Conservation (phyloP, 306 rosid genomes). For the Arachis hypogaea region DNA sequence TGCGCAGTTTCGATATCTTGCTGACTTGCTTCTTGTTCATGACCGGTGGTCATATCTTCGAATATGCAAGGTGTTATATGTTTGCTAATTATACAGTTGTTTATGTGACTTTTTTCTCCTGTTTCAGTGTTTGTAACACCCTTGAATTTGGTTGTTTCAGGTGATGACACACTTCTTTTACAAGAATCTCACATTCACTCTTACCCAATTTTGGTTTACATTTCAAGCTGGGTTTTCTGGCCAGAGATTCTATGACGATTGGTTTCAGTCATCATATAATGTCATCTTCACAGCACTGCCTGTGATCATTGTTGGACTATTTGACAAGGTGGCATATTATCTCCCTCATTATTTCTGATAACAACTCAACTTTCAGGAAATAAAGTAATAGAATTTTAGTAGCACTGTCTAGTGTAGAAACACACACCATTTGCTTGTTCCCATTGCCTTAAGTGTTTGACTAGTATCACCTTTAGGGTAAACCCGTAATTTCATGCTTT, state of each 20-base stretch:
- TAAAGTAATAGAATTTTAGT: neutral
- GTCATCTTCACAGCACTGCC: conserved; percentile 91
- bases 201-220: conserved; percentile 98
- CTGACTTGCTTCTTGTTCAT: conserved; percentile 95
- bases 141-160: conserved; percentile 48
- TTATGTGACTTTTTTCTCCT: conserved; percentile 10
- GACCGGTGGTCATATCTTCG: conserved; percentile 98
- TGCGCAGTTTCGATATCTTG: conserved; percentile 92
- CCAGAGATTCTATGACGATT: conserved; percentile 95
- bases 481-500: neutral
- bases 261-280: conserved; percentile 90
- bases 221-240: conserved; percentile 98
- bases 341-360: conserved; percentile 16
- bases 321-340: conserved; percentile 67
- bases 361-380: neutral
- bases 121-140: neutral
- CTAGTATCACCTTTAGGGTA: neutral
- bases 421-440: neutral
- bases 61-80: conserved; percentile 81
- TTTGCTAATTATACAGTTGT: conserved; percentile 15
- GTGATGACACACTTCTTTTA: conserved; percentile 85
- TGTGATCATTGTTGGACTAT: conserved; percentile 79
- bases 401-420: neutral
- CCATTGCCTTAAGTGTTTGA: neutral
- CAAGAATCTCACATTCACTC: conserved; percentile 96